These are phyloP conservation scores for Rhizopogon sp. DNA, from an alignment of 768 basidiomycete species.

Conservation along the genomic window DNA sequence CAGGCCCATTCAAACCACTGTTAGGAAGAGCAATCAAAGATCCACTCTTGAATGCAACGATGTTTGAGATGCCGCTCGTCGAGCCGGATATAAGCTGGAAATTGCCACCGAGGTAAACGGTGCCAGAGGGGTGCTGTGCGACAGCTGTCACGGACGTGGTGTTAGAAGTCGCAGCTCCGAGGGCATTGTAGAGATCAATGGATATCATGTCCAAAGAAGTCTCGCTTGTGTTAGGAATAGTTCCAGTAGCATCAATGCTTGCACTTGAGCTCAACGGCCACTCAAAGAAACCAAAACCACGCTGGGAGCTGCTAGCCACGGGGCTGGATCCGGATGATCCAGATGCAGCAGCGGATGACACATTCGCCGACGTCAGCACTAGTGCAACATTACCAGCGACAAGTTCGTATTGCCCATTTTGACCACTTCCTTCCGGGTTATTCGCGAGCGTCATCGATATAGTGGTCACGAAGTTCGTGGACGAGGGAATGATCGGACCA, in stretches of 20 bases:
- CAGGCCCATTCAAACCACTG: slow-evolving; percentile 76
- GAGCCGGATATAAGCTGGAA: slow-evolving; percentile 59
- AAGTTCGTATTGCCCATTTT: slow-evolving; percentile 67
- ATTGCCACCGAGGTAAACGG: slow-evolving; percentile 69
- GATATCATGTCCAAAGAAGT: slow-evolving; percentile 65
- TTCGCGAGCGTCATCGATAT: slow-evolving; percentile 72
- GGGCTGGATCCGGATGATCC: slow-evolving; percentile 23
- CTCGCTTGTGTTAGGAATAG: slow-evolving; percentile 62
- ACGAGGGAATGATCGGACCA: slow-evolving; percentile 77
- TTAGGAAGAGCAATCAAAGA: slow-evolving; percentile 47
- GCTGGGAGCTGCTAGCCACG: slow-evolving; percentile 31
- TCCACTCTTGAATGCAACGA: slow-evolving; percentile 65
- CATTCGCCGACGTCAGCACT: slow-evolving; percentile 58
- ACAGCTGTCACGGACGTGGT: slow-evolving; percentile 45
- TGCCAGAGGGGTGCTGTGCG: slow-evolving; percentile 60
- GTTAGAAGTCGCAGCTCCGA: slow-evolving; percentile 43
- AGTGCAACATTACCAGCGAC: slow-evolving; percentile 88
- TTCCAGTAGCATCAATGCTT: slow-evolving; percentile 52
- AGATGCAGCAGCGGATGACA: slow-evolving; percentile 30
- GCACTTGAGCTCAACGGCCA: slow-evolving; percentile 57
- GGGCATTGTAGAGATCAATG: slow-evolving; percentile 52
- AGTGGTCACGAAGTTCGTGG: slow-evolving; percentile 65
- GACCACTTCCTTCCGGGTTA: slow-evolving; percentile 55
- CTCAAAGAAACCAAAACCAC: slow-evolving; percentile 84
- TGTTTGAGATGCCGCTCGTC: slow-evolving; percentile 58